Evolutionary conservation across 192 early-diverging fungal species (phyloP), one percentile per base, ranked within the genome.

Genomic region (Backusella tarrabulga): DNA sequence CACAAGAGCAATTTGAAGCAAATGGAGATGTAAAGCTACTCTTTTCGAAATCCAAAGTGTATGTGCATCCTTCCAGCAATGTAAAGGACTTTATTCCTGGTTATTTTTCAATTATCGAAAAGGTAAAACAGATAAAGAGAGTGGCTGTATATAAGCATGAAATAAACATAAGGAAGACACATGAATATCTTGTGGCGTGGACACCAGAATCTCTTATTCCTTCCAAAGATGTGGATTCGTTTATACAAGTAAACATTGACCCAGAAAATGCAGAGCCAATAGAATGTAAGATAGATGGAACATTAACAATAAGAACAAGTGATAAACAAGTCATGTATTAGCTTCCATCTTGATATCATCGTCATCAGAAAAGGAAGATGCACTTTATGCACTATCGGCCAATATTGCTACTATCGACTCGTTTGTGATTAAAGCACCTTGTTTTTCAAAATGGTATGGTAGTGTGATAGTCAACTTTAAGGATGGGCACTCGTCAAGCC

Each of bases 41-140:
- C 29, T 92, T 88, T 68, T 89, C 89, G 1, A 89, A 89, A 72
- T 88, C 90, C 75, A 93, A 92, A 42, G 92, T 93, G 7, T 93
- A 87, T 74, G 87, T 93, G 71, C 90, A 93, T 67, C 91, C 90
- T 9, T 87, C 90, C 12, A 74, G 81, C 12, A 83, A 90, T 79
- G 84, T 77, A 74, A 86, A 84, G 34, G 90, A 90, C 73, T 88
- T 85, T 46, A 90, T 93, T 68, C 87, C 91, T 5, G 92, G 92
- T 1, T 92, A 90, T 76, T 73, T 93, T 23, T 89, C 88, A 29
- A 76, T 93, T 44, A 86, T 93, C 5, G 86, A 92, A 74, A 88
- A 86, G 23, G 87, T 88, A 77, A 15, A 40, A 40, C 3, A 71
- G 76, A 78, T 14, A 34, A 40, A 34, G 17, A 44, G 19, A 23